phyloP scores from a whole-genome alignment of 768 basidiomycete species.

The Amanita brunnescens region DNA sequence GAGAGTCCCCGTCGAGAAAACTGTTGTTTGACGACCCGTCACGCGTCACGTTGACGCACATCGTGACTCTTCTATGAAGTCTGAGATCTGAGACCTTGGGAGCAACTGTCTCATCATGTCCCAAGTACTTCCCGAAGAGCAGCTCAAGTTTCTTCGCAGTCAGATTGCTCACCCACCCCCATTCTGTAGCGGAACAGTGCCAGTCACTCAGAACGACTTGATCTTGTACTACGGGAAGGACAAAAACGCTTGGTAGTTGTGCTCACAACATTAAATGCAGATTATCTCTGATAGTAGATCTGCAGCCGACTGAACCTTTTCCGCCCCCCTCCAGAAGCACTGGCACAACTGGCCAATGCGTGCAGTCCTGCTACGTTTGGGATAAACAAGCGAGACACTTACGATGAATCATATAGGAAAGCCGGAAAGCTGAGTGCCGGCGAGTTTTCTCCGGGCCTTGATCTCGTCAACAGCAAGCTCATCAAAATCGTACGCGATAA shows the following conservation, averaged over 20 bases:
- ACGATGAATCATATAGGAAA: constrained; percentile 21
- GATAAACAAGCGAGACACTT: constrained; percentile 14
- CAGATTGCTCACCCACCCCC: not conserved
- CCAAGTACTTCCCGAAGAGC: not conserved
- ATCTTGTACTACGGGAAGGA: not conserved
- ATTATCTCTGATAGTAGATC: not conserved
- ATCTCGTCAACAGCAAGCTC: not conserved
- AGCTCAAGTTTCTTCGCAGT: not conserved
- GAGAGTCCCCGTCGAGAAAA: too few species aligned
- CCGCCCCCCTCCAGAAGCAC: not conserved
- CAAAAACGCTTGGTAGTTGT: not conserved
- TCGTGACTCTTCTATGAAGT: too few species aligned
- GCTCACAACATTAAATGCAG: not conserved
- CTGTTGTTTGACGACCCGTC: too few species aligned
- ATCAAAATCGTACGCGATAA: constrained; percentile 4
- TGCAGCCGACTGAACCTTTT: not conserved
- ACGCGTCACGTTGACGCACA: too few species aligned
- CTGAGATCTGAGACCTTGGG: too few species aligned
- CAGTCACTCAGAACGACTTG: not conserved
- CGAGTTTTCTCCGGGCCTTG: constrained; percentile 12
- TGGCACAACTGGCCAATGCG: constrained; percentile 6
- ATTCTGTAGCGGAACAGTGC: not conserved
- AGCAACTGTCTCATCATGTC: too few species aligned
- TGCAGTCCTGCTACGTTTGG: constrained; percentile 20
- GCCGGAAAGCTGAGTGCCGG: constrained; percentile 17